Percentiles rank a stretch among this genome's conserved stretches.
Evolutionary conservation across 495 filamentous ascomycete genomes (phyloP).

Genomic region (Trichoderma virens): DNA sequence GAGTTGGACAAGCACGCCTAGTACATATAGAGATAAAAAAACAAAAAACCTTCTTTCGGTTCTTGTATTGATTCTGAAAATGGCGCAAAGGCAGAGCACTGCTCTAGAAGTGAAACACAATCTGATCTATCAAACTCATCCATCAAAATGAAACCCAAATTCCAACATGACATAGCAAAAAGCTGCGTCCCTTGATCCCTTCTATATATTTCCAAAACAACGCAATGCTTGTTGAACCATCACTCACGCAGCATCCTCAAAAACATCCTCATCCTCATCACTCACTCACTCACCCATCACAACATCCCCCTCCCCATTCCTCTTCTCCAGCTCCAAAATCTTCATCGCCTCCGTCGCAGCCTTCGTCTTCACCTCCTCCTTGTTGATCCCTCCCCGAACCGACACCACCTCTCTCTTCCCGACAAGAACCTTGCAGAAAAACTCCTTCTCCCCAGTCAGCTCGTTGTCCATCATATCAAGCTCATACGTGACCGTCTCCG

Average conservation of each 20-base stretch:
- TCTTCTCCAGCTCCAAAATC: constrained; percentile 13
- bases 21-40: not conserved
- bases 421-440: constrained; percentile 43
- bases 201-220: not conserved
- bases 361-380: constrained; percentile 48
- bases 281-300: not conserved
- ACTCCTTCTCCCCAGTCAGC: constrained; percentile 20
- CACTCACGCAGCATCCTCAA: not conserved
- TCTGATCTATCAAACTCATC: not conserved
- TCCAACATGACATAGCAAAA: not conserved
- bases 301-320: not conserved
- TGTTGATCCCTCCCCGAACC: constrained; percentile 38
- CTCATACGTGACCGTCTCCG: constrained; percentile 43
- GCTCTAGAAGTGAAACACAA: not conserved
- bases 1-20: constrained; percentile 15
- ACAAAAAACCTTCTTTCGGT: not conserved
- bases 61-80: not conserved
- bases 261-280: not conserved
- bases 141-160: too few species aligned
- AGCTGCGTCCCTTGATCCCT: not conserved
- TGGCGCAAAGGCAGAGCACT: not conserved
- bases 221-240: not conserved
- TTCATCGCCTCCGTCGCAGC: constrained; percentile 45
- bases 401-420: constrained; percentile 38
- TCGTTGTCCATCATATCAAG: constrained; percentile 21